phyloP scores from a whole-genome alignment of 305 asterid species.

The Salvia sclarea region DNA sequence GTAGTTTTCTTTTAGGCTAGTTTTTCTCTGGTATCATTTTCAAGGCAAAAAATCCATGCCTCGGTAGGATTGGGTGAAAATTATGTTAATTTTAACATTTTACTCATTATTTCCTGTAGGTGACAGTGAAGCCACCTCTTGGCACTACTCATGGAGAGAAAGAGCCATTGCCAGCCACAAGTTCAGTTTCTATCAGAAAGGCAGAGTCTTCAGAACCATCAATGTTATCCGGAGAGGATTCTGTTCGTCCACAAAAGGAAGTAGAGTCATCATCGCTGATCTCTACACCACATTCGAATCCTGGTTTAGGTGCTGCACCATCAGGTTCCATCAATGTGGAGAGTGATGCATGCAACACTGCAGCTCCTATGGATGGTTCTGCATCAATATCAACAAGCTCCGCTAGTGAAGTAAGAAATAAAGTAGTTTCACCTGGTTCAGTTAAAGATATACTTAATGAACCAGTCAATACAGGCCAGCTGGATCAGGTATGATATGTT shows the following conservation, averaged over 20 bases:
- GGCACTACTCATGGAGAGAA: conserved; percentile 46
- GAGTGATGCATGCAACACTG: conserved; percentile 26
- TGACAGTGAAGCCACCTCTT: conserved; percentile 63
- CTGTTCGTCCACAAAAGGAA: conserved; percentile 42
- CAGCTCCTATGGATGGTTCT: conserved; percentile 34
- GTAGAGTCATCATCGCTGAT: conserved; percentile 38
- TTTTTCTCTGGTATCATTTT: background rate
- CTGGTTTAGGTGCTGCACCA: conserved; percentile 45
- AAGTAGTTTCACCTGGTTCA: conserved; percentile 32
- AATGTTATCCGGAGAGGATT: conserved; percentile 39
- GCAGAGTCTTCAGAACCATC: conserved; percentile 42
- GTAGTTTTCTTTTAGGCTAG: conserved; percentile 1
- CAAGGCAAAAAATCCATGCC: background rate
- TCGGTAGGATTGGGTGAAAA: background rate
- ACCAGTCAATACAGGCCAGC: conserved; percentile 30
- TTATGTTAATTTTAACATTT: background rate
- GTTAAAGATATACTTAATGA: conserved; percentile 36
- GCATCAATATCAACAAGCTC: conserved; percentile 31
- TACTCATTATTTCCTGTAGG: conserved; percentile 42
- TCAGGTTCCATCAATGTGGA: conserved; percentile 37
- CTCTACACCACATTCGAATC: conserved; percentile 41
- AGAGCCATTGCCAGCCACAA: conserved; percentile 42
- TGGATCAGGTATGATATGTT: conserved; percentile 47
- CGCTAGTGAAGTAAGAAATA: conserved; percentile 32
- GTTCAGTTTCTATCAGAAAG: conserved; percentile 47